Conservation (phyloP, 2,329 filamentous ascomycete species). For the Thermoascus crustaceus region DNA sequence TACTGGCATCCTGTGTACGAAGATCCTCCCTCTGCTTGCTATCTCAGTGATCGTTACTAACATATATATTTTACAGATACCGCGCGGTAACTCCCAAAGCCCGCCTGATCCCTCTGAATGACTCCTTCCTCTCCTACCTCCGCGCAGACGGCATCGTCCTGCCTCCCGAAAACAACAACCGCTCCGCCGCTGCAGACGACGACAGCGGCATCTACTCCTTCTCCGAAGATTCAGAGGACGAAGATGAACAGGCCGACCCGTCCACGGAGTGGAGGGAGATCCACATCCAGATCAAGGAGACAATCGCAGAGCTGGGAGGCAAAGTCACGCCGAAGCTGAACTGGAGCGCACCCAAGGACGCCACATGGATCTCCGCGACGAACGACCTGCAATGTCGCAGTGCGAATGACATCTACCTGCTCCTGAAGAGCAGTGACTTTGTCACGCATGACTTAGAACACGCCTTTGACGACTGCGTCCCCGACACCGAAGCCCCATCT, state of each 20-base stretch:
- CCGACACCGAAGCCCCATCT: constrained; percentile 29
- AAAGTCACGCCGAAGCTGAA: constrained; percentile 88
- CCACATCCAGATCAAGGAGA: constrained; percentile 66
- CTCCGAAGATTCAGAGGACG: constrained; percentile 43
- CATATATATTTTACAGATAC: constrained; percentile 48
- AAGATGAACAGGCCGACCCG: constrained; percentile 50
- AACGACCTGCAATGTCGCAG: constrained; percentile 88
- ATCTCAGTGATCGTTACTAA: constrained; percentile 2
- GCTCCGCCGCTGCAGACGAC: constrained; percentile 26
- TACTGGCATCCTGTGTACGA: constrained; percentile 72
- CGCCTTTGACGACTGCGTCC: constrained; percentile 69
- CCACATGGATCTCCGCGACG: constrained; percentile 76
- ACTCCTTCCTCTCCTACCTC: constrained; percentile 74
- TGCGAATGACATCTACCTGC: constrained; percentile 84
- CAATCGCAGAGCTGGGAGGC: constrained; percentile 74
- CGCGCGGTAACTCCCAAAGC: constrained; percentile 76
- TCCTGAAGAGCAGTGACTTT: constrained; percentile 92
- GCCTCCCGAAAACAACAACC: constrained; percentile 43
- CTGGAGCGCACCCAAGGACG: constrained; percentile 95
- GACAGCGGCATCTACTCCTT: constrained; percentile 54
- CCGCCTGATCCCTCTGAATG: constrained; percentile 67
- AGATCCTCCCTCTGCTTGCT: neutral
- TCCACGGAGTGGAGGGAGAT: constrained; percentile 57
- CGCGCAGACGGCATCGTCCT: constrained; percentile 88
- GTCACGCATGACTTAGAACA: constrained; percentile 90